Conservation (phyloP, 2,329 filamentous ascomycete genomes). For the Fonsecaea monophora region DNA sequence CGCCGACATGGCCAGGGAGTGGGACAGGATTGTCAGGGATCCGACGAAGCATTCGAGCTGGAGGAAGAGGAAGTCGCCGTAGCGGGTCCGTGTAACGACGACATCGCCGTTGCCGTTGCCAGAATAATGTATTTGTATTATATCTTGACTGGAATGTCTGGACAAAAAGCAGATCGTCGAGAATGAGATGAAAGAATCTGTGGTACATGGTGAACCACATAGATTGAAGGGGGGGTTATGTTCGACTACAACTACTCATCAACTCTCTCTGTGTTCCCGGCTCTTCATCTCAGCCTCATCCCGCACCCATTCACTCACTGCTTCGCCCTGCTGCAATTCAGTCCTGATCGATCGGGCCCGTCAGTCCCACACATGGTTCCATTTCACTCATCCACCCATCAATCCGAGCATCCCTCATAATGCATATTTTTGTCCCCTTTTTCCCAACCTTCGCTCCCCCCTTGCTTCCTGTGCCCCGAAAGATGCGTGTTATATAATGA, state of each 20-base stretch:
- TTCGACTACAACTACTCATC: neutral
- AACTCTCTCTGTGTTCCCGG: neutral
- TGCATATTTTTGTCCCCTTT: neutral
- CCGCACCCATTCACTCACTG: neutral
- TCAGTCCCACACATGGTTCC: neutral
- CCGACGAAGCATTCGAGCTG: conserved; percentile 33
- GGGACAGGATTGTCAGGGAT: conserved; percentile 27
- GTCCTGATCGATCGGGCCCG: neutral
- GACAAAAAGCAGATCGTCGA: neutral
- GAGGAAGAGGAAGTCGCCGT: conserved; percentile 28
- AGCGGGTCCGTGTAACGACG: neutral
- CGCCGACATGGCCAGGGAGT: conserved; percentile 17
- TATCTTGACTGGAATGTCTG: neutral
- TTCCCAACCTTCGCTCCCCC: neutral
- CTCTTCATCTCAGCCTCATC: neutral
- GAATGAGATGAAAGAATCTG: neutral
- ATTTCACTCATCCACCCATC: neutral
- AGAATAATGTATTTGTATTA: neutral
- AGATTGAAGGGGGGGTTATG: neutral
- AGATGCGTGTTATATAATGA: conserved; percentile 4
- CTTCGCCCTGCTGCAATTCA: neutral
- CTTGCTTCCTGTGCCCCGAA: neutral
- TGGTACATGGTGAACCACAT: neutral
- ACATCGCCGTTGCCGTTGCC: neutral
- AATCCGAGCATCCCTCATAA: neutral